Evolutionary conservation across 1,284 basidiomycete species (phyloP).

Genomic region (Porodaedalea pini): DNA sequence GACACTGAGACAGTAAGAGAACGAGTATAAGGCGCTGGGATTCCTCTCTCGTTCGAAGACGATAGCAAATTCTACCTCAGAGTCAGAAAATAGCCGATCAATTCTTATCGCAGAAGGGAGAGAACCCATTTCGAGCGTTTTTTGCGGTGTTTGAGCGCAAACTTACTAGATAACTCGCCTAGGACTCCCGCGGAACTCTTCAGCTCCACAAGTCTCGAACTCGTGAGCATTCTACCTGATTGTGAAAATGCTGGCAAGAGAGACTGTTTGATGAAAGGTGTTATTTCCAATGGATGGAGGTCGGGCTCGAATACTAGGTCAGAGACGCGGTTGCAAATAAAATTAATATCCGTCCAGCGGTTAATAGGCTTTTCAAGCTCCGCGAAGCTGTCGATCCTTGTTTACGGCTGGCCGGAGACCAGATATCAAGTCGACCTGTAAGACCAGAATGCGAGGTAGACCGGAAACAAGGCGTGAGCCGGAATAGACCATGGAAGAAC

Average conservation of each 20-base stretch:
- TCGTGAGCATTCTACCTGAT: background rate
- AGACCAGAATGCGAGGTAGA: no score
- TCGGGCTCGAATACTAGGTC: no score
- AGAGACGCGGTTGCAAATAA: no score
- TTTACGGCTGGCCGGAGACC: no score
- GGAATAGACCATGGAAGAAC: no score
- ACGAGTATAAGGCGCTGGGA: background rate
- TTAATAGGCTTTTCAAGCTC: background rate
- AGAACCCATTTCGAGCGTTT: background rate
- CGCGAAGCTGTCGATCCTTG: background rate
- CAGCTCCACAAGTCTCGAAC: conserved; percentile 1
- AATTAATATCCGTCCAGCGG: background rate
- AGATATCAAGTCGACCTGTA: no score
- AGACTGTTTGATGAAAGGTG: background rate
- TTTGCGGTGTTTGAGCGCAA: conserved; percentile 4
- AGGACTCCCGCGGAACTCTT: background rate
- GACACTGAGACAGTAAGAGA: background rate
- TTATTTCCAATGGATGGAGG: background rate
- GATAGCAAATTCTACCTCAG: background rate
- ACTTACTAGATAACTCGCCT: background rate
- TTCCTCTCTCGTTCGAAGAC: background rate
- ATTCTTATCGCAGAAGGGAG: background rate
- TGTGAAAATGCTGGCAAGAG: background rate
- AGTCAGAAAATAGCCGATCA: background rate
- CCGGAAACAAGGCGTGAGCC: no score